Percentiles rank a stretch among this genome's conserved stretches.
Conservation (phyloP, 768 basidiomycete genomes). For the Sutorius australiensis region DNA sequence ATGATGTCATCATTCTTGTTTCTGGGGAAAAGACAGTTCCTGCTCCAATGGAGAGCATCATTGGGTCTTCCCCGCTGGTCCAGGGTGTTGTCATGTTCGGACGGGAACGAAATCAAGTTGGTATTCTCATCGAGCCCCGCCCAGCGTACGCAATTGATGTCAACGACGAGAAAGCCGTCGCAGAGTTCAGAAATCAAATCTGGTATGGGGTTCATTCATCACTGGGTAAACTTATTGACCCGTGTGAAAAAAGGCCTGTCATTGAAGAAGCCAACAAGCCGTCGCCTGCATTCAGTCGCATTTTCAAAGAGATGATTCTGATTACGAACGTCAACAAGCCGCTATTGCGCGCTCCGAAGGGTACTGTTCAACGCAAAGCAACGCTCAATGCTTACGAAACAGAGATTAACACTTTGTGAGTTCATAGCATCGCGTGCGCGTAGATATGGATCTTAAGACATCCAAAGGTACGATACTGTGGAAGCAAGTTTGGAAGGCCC, state of each 20-base stretch:
- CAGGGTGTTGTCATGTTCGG: constrained; percentile 34
- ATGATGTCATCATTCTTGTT: constrained; percentile 31
- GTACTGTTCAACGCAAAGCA: constrained; percentile 40
- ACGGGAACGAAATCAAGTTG: constrained; percentile 29
- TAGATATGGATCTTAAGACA: neutral
- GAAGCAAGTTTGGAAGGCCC: constrained; percentile 24
- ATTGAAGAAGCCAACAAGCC: constrained; percentile 44
- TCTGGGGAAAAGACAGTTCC: constrained; percentile 25
- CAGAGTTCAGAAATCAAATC: constrained; percentile 28
- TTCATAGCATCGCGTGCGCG: neutral
- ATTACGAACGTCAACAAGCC: constrained; percentile 41
- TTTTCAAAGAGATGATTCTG: constrained; percentile 56
- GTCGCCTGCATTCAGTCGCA: constrained; percentile 41
- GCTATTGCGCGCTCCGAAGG: constrained; percentile 42
- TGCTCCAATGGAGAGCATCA: constrained; percentile 26
- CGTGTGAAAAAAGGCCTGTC: constrained; percentile 26
- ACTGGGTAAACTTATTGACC: neutral
- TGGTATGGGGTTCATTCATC: constrained; percentile 19
- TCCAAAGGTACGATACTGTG: constrained; percentile 31
- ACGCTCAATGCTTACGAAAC: constrained; percentile 37
- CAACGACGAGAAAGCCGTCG: constrained; percentile 20
- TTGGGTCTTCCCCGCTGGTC: constrained; percentile 19
- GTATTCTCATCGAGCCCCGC: constrained; percentile 32
- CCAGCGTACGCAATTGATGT: constrained; percentile 17
- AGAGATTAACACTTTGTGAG: constrained; percentile 48